Evolutionary conservation across 2,329 filamentous ascomycete genomes (phyloP), one percentile per base, ranked within the genome.

Genomic region (Bipolaris cookei): DNA sequence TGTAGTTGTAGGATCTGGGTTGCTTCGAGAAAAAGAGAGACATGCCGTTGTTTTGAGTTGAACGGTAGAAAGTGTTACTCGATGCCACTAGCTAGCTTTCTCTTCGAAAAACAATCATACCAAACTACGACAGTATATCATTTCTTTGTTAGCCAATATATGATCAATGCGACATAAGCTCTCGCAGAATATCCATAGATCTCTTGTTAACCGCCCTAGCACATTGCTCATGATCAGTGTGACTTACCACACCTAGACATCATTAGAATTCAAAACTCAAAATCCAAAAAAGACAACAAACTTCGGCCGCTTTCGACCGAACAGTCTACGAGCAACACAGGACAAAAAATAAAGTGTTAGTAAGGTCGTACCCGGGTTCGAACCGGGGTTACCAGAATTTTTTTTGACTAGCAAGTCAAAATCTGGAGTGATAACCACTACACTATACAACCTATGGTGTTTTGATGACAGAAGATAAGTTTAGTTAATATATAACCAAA

Each of bases 351-450:
- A 2, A 2, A 10, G 23, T 2, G 1, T 10, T 10, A 8, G 10
- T 25, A 1, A 30, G 28, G 28, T 30, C 28, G 28, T 13, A 30
- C 28, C 28, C 28, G 28, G 28, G 28, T 30, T 30, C 28, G 28
- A 57, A 58, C 55, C 51, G 55, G 55, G 55, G 55, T 58, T 58
- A 54, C 55, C 55, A 54, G 55, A 58, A 58, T 1, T 14, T 50
- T 54, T 54, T 44, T 42, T 35, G 4, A 39, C 14, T 8, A 38
- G 5, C 10, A 35, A 50, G 44, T 58, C 55, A 58, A 58, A 58
- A 58, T 58, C 55, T 54, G 55, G 55, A 58, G 55, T 58, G 55
- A 58, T 58, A 58, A 58, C 55, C 55, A 58, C 55, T 58, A 57
- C 54, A 57, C 54, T 57, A 57, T 44, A 10, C 50, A 54, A 57